Evolutionary conservation across 2,329 filamentous ascomycete genomes (phyloP).

Genomic region (Exophiala oligosperma): DNA sequence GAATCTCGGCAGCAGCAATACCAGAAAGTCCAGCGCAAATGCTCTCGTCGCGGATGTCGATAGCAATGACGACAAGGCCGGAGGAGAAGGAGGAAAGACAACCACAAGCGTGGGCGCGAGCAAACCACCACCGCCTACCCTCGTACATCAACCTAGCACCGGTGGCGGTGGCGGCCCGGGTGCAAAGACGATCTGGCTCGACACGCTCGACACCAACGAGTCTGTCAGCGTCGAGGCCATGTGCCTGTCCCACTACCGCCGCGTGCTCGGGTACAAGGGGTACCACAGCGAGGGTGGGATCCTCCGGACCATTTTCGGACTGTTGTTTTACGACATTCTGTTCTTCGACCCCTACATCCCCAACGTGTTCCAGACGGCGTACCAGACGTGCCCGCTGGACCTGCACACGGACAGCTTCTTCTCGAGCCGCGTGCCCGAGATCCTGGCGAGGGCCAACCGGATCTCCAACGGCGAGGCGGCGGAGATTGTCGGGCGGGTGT

Average conservation of each 20-base stretch:
- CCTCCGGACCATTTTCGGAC: constrained; percentile 83
- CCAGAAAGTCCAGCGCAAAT: too few species aligned
- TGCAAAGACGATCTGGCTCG: constrained; percentile 82
- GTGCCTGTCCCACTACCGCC: constrained; percentile 84
- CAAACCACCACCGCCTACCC: background rate
- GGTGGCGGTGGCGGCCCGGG: constrained; percentile 34
- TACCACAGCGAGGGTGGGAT: constrained; percentile 93
- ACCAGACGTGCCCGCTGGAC: constrained; percentile 90
- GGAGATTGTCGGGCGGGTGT: constrained; percentile 65
- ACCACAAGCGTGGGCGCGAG: too few species aligned
- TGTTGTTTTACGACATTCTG: constrained; percentile 89
- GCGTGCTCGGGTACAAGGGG: constrained; percentile 79
- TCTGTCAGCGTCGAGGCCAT: constrained; percentile 91
- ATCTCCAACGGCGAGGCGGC: constrained; percentile 80
- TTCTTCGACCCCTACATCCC: constrained; percentile 77
- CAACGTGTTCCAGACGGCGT: constrained; percentile 95
- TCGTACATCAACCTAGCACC: constrained; percentile 19
- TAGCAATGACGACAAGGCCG: too few species aligned
- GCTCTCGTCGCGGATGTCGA: too few species aligned
- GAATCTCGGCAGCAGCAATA: constrained; percentile 14
- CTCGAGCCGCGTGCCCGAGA: constrained; percentile 78
- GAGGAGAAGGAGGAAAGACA: too few species aligned
- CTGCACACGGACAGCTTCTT: constrained; percentile 93
- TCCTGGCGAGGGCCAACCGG: constrained; percentile 81
- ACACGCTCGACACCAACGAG: constrained; percentile 65